Evolutionary conservation across 1,139 yeast species (phyloP).

Genomic region (Sugiyamaella neomexicana): DNA sequence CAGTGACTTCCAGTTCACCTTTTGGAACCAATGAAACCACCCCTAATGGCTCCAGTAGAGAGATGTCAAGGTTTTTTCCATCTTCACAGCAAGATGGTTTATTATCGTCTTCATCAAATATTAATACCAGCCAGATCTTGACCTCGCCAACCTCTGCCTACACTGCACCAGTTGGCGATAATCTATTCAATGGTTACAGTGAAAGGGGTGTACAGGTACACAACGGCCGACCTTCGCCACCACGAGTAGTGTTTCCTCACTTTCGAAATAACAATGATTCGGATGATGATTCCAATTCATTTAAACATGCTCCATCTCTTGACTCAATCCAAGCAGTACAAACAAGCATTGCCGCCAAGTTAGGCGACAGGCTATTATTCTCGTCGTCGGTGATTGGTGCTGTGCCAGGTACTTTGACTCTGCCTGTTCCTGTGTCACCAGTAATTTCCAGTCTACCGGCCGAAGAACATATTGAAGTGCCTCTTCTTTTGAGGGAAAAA

Average conservation of each 20-base stretch:
- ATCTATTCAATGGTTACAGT: constrained; percentile 19
- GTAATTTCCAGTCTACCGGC: constrained; percentile 21
- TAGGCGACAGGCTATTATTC: constrained; percentile 14
- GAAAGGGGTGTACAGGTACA: constrained; percentile 10
- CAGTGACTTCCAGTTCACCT: constrained; percentile 11
- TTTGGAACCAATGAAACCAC: constrained; percentile 20
- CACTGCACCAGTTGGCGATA: neutral
- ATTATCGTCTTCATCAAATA: constrained; percentile 1
- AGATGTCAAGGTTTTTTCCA: constrained; percentile 27
- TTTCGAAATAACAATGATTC: neutral
- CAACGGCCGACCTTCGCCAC: constrained; percentile 6
- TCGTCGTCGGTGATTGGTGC: constrained; percentile 3
- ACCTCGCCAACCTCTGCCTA: neutral
- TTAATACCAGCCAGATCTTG: neutral
- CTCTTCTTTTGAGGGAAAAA: constrained; percentile 15
- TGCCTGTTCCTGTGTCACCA: constrained; percentile 23
- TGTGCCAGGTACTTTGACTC: neutral
- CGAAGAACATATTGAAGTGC: constrained; percentile 18
- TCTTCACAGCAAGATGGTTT: constrained; percentile 16
- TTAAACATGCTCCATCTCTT: constrained; percentile 17
- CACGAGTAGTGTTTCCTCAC: constrained; percentile 18
- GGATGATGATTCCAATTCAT: neutral
- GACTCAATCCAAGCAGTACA: constrained; percentile 21
- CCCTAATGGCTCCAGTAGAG: constrained; percentile 21
- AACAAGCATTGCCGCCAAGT: constrained; percentile 18